phyloP scores from a whole-genome alignment of 2,329 filamentous ascomycete genomes.

The Neonectria hederae region DNA sequence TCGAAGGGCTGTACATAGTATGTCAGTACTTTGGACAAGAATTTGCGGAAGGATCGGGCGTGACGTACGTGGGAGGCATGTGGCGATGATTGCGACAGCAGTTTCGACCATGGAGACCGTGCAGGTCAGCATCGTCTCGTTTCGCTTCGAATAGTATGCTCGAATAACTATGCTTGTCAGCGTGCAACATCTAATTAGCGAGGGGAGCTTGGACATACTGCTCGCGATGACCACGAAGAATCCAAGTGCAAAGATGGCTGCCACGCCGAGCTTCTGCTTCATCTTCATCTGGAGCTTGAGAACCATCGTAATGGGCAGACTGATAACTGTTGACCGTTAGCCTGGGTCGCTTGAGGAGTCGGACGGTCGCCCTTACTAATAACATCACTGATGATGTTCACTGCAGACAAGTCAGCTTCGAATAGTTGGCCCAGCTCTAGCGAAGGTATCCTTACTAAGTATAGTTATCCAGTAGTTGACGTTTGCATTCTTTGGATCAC shows the following conservation, averaged over 20 bases:
- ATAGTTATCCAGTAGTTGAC: slow-evolving; percentile 39
- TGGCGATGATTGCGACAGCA: slow-evolving; percentile 51
- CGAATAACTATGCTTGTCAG: slow-evolving; percentile 42
- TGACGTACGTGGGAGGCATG: slow-evolving; percentile 47
- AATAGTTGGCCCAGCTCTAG: not conserved
- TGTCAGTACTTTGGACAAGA: not conserved
- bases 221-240: slow-evolving; percentile 46
- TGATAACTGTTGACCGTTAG: slow-evolving; percentile 39
- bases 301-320: slow-evolving; percentile 49
- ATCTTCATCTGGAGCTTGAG: slow-evolving; percentile 46
- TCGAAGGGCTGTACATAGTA: slow-evolving; percentile 21
- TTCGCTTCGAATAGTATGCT: slow-evolving; percentile 47
- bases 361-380: slow-evolving; percentile 21
- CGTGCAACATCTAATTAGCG: fast-evolving
- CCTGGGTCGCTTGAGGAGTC: fast-evolving
- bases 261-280: slow-evolving; percentile 47
- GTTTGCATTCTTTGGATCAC: slow-evolving; percentile 27
- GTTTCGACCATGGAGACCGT: slow-evolving; percentile 52
- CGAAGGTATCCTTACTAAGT: slow-evolving; percentile 16
- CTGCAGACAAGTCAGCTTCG: slow-evolving; percentile 10
- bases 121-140: slow-evolving; percentile 50
- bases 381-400: slow-evolving; percentile 37
- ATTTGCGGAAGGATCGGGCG: fast-evolving
- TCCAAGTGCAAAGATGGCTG: slow-evolving; percentile 45
- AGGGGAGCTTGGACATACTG: slow-evolving; percentile 28